Evolutionary conservation across 2,329 filamentous ascomycete species (phyloP), one percentile per base, ranked within the genome.

Genomic region (Metarhizium guizhouense): DNA sequence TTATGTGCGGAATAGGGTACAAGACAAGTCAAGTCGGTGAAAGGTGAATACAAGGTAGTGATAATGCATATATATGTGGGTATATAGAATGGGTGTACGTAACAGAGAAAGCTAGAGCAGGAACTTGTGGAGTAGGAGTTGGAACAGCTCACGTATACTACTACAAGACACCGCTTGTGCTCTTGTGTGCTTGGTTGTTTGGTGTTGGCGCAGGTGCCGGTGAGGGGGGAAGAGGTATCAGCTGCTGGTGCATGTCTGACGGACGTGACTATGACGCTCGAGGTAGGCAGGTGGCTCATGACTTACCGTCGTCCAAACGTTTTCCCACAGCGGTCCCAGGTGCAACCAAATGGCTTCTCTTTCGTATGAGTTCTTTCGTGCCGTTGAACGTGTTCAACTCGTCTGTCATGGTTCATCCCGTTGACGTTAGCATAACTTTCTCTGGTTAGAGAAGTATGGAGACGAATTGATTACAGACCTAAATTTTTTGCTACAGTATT

Each of bases 301-400:
- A 75, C 80, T 75, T 68, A 84, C 81, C 81, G 75, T 72, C 82
- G 73, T 64, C 81, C 80, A 70, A 84, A 85, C 2, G 77, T 82
- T 70, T 84, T 84, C 51, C 81, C 81, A 68, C 82, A 85, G 47
- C 78, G 75, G 64, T 76, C 76, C 78, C 80, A 83, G 59, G 64
- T 73, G 62, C 82, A 85, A 52, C 78, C 75, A 65, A 84, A 85
- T 8, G 82, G 82, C 67, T 84, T 84, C 70, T 84, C 82, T 64
- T 84, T 84, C 61, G 82, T 85, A 68, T 85, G 82, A 38, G 81
- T 84, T 59, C 81, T 76, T 68, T 84, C 81, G 67, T 85, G 82
- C 65, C 82, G 75, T 68, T 84, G 81, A 54, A 85, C 80, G 69
- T 85, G 82, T 68, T 85, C 82, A 61, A 84, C 80, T 63, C 82